A percentile compares a stretch with the other conserved stretches of the same genome.
These are phyloP conservation scores for Pugionium cornutum DNA, from an alignment of 345 rosid genomes.

Conservation along the genomic window DNA sequence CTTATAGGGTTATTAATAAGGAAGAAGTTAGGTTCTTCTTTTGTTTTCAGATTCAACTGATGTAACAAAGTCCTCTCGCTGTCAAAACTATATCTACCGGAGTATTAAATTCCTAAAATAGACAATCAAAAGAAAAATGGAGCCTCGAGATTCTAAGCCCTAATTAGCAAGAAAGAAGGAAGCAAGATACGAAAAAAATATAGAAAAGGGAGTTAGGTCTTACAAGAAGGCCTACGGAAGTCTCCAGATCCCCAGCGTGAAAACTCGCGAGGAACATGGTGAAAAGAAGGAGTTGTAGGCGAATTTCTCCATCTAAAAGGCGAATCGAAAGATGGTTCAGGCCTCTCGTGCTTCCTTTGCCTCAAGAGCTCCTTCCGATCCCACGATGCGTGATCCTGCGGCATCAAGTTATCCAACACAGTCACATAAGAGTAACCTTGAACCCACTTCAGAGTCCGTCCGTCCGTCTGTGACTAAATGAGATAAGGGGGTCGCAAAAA, in stretches of 20 bases:
- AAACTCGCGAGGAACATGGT: constrained; percentile 54
- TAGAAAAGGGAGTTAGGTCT: constrained; percentile 10
- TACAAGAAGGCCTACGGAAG: constrained; percentile 80
- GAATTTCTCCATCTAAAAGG: constrained; percentile 77
- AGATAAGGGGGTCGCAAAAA: not conserved
- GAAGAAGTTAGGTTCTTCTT: not conserved
- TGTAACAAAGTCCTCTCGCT: constrained; percentile 7
- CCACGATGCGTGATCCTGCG: constrained; percentile 89
- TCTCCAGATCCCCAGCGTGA: constrained; percentile 72
- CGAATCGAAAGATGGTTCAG: constrained; percentile 54
- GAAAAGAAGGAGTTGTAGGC: constrained; percentile 48
- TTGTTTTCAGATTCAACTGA: not conserved
- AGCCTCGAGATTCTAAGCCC: constrained; percentile 5
- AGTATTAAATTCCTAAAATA: not conserved
- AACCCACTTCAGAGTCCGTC: constrained; percentile 33
- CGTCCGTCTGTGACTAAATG: constrained; percentile 2
- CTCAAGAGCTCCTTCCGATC: constrained; percentile 86
- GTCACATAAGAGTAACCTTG: constrained; percentile 44
- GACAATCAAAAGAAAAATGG: not conserved
- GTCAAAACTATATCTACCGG: constrained; percentile 12
- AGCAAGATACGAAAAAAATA: not conserved
- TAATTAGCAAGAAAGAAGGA: constrained; percentile 2
- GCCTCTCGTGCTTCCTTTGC: constrained; percentile 89
- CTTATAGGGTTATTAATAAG: not conserved
- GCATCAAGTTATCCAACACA: constrained; percentile 64